Evolutionary conservation across 805 yeast species (phyloP), one percentile per base, ranked within the genome.

Genomic region (Wickerhamiella australiensis): DNA sequence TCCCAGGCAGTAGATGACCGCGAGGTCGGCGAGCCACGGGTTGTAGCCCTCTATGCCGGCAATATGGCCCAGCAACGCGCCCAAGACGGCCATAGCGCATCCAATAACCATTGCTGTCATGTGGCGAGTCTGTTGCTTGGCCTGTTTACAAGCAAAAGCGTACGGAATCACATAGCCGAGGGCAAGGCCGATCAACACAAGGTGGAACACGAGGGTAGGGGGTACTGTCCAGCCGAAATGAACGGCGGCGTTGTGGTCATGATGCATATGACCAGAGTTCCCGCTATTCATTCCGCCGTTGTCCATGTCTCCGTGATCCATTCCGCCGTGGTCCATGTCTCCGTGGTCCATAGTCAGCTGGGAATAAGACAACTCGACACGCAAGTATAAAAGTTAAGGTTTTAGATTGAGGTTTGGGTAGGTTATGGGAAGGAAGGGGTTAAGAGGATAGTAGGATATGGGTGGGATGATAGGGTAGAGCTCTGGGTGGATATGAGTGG

Each of bases 81-180:
- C 73, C 13, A 63, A 57, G 12, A 61, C 56, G n/a, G 67, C 65
- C 46, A 65, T 47, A 1, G 54, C 62, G 5, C 59, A 61, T 27
- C 67, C 72, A 5, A 57, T 47, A 22, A 57, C 54, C 56, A 68
- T 70, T 15, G 65, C 52, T 9, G 69, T 66, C 25, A 67, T 64
- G 50, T 68, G 71, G 35, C 62, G 65, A 37, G 65, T 54, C 23
- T 52, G 48, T 55, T 55, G 56, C 35, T 60, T 57, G 13, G 68
- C 66, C 52, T 68, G 62, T 29, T 71, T 71, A 50, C 65, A 59
- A 17, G 67, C 67, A 55, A 69, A 59, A 2, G 72, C 70, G 27
- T 62, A 56, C 7, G 73, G 73, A 52, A 67, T 64, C 12, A 68
- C 47, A 25, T 69, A 44, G 4, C 70, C 73, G 51, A 68, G 64